phyloP scores from a whole-genome alignment of 2,329 filamentous ascomycete species.

The Neocatenulostroma microsporum region DNA sequence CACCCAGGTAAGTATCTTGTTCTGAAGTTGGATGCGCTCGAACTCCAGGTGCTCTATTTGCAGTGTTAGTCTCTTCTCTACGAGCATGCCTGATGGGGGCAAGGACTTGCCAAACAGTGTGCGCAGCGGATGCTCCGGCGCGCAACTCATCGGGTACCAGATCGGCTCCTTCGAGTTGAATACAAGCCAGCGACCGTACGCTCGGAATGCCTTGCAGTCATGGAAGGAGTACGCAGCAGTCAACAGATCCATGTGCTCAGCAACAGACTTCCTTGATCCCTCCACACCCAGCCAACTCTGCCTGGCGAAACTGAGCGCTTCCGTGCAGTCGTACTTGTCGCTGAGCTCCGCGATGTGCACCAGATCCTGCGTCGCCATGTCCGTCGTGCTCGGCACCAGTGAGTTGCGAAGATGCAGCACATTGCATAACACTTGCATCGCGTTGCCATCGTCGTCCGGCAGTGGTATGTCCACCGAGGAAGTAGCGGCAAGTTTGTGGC shows the following conservation, averaged over 20 bases:
- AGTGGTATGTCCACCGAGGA: constrained; percentile 11
- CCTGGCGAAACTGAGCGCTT: neutral
- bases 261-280: neutral
- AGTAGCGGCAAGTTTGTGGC: neutral
- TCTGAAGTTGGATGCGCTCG: no score
- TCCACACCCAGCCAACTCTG: neutral
- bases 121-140: no score
- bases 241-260: neutral
- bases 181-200: neutral
- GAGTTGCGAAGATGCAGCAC: constrained; percentile 23
- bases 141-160: no score
- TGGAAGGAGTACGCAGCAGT: neutral
- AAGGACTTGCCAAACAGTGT: no score
- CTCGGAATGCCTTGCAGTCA: neutral
- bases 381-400: neutral
- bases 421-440: constrained; percentile 16
- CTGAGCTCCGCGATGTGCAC: neutral
- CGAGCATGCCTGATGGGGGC: no score
- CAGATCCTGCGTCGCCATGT: constrained; percentile 1
- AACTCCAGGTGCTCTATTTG: no score
- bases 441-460: constrained; percentile 17
- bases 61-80: no score
- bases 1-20: no score
- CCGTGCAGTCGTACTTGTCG: constrained; percentile 7
- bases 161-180: no score